These are phyloP conservation scores for Nakataea oryzae DNA, from an alignment of 2,329 filamentous ascomycete genomes.

Conservation along the genomic window DNA sequence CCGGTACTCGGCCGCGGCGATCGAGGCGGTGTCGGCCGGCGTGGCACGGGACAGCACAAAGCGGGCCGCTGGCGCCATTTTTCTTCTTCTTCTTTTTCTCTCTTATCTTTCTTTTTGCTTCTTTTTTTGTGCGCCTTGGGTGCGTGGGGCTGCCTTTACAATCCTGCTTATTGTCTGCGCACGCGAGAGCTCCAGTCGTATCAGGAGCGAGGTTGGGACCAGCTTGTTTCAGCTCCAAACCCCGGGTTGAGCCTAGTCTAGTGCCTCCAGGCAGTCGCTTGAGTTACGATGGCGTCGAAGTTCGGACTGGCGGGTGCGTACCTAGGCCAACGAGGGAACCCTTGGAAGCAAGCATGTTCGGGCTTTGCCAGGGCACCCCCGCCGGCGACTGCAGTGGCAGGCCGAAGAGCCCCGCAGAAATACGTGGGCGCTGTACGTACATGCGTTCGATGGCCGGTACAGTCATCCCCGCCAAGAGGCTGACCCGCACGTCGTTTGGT, in stretches of 20 bases:
- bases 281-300: not conserved
- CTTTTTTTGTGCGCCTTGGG: not conserved
- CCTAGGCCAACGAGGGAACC: not conserved
- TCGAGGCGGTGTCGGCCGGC: not conserved
- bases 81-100: not conserved
- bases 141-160: not conserved
- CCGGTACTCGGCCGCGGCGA: constrained; percentile 4
- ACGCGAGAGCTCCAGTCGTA: no score
- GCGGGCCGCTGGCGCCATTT: not conserved
- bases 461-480: not conserved
- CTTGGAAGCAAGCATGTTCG: not conserved
- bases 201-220: not conserved
- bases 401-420: no score
- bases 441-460: no score
- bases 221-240: not conserved
- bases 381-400: no score
- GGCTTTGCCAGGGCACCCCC: not conserved
- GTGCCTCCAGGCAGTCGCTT: not conserved
- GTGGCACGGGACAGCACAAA: not conserved
- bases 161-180: not conserved
- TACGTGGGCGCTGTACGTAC: not conserved
- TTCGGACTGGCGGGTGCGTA: not conserved
- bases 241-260: not conserved
- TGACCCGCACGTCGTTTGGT: not conserved
- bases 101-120: not conserved